Base-by-base conservation (phyloP, 768 basidiomycete species). In the Lactarius sp. region DNA sequence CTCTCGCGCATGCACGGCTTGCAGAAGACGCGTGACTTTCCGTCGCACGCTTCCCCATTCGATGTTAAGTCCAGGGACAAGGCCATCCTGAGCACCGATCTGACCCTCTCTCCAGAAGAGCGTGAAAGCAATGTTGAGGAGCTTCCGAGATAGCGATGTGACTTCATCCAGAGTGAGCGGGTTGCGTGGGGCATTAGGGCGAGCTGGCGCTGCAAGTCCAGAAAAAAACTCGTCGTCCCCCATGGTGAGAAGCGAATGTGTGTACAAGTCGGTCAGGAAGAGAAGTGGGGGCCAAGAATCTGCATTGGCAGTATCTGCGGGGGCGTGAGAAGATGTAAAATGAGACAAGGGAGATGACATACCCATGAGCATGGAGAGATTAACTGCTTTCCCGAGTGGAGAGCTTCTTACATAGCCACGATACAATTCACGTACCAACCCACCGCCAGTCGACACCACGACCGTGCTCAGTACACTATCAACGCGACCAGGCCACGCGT, bases 211-310 rank as follows among this genome's bases (percentile, higher is more conserved):
- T 33, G 6, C 70, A 39, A 10, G 36, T 33, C 58, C 39, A 10
- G 85, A 83, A 72, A 97, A 97, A 77, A 98, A 98, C 72, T 98
- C 97, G 74, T 98, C 96, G 69, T 99, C 97, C 1, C 92, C 92
- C 82, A 98, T 91, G 0, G 94, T 94, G 37, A 93, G 78, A 37
- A 98, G 81, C 1, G 86, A 83, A 63, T 95, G 90, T 2, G 85
- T 81, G 73, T 97, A 96, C 12, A 97, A 73, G 56, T 95, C 88
- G 1, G 84, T 80, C 8, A 95, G 81, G 60, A 97, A 81, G 8
- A 98, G 76, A 1, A 98, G 74, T 2, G 89, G 79, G 0, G 86
- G 80, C 85, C 90, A 94, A 10, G 77, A 73, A 0, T 73, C 31
- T 0, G 75, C 76, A 58, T 82, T 75, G 1, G 75, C 71, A 0